These are phyloP conservation scores for Erodium maritimum DNA, from an alignment of 345 rosid species.

Conservation along the genomic window DNA sequence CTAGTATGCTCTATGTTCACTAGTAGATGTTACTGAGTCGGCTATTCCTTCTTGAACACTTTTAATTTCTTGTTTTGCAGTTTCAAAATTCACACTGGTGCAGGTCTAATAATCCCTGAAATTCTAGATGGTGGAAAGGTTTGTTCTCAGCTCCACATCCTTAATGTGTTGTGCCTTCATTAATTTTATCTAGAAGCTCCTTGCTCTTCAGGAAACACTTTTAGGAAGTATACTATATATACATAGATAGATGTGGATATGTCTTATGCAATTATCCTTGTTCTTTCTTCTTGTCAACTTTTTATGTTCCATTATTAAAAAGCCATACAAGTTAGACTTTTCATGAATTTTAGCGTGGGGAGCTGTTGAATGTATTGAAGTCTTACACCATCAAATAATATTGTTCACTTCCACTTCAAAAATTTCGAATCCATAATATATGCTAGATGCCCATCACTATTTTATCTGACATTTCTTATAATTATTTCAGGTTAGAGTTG, in stretches of 20 bases:
- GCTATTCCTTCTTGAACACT: no score
- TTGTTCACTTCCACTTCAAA: neutral
- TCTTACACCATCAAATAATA: neutral
- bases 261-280: neutral
- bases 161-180: no score
- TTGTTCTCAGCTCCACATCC: neutral
- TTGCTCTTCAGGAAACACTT: neutral
- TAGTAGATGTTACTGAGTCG: neutral
- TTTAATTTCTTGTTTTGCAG: neutral
- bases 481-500: slow-evolving; percentile 69
- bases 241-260: no score
- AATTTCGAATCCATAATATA: neutral
- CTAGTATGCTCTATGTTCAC: neutral
- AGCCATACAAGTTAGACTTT: no score
- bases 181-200: neutral
- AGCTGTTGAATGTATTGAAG: neutral
- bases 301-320: neutral
- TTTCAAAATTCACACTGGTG: neutral
- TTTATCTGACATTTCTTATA: slow-evolving; percentile 9
- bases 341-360: no score
- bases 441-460: neutral
- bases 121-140: neutral
- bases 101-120: neutral
- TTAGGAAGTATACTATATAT: no score
- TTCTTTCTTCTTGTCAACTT: neutral